These are phyloP conservation scores for Lentinula lateritia DNA, from an alignment of 768 basidiomycete species.

Conservation along the genomic window DNA sequence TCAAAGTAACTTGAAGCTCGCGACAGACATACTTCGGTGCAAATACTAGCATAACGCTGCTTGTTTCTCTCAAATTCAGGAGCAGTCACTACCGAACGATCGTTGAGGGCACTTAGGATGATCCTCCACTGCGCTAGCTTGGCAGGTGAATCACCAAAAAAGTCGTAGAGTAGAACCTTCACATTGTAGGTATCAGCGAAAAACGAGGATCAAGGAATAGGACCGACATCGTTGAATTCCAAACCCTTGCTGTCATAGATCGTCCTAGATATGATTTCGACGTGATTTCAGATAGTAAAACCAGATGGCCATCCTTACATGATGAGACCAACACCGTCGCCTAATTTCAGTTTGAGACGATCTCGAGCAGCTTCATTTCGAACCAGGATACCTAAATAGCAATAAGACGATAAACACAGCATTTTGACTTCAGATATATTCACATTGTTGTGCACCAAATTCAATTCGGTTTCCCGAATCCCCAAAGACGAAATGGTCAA, in stretches of 20 bases:
- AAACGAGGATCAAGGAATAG: background rate
- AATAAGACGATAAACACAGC: background rate
- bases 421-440: conserved; percentile 6
- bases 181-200: background rate
- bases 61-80: conserved; percentile 49
- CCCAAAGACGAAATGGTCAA: conserved; percentile 56
- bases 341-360: conserved; percentile 43
- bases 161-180: conserved; percentile 70
- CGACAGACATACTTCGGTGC: conserved; percentile 42
- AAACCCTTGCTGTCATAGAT: conserved; percentile 62
- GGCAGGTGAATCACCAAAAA: conserved; percentile 60
- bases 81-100: conserved; percentile 19
- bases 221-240: conserved; percentile 56
- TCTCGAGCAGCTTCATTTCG: conserved; percentile 51
- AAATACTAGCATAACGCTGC: conserved; percentile 46
- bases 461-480: conserved; percentile 41
- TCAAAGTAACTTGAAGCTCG: background rate
- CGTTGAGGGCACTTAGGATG: conserved; percentile 37
- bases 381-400: conserved; percentile 56
- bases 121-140: conserved; percentile 55
- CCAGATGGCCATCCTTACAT: conserved; percentile 30
- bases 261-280: conserved; percentile 28
- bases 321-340: conserved; percentile 48
- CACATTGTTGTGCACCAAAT: conserved; percentile 66
- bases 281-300: background rate